These are phyloP conservation scores for Lasiodiplodia gonubiensis DNA, from an alignment of 2,329 filamentous ascomycete genomes.

Conservation along the genomic window DNA sequence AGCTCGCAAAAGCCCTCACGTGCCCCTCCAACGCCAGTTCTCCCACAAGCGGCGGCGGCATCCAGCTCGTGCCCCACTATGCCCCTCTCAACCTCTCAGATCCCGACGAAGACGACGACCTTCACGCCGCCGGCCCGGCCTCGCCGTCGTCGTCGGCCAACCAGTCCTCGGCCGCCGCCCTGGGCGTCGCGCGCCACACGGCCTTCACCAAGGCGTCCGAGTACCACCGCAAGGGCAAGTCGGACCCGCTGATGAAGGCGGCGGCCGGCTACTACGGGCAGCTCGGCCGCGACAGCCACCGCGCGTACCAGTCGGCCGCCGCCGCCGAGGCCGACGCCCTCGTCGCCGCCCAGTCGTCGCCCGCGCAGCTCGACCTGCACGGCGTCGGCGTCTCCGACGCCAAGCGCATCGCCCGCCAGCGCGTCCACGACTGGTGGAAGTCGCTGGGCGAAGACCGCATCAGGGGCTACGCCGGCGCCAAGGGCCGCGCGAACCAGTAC, in stretches of 20 bases:
- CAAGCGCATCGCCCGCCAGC: slow-evolving; percentile 73
- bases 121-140: slow-evolving; percentile 34
- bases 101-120: slow-evolving; percentile 32
- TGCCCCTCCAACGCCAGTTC: slow-evolving; percentile 38
- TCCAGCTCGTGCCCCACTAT: slow-evolving; percentile 57
- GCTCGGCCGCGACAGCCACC: slow-evolving; percentile 68
- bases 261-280: slow-evolving; percentile 79
- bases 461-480: slow-evolving; percentile 48
- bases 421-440: slow-evolving; percentile 77
- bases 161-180: slow-evolving; percentile 44
- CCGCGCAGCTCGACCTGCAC: slow-evolving; percentile 74
- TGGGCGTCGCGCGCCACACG: slow-evolving; percentile 54
- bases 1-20: slow-evolving; percentile 63
- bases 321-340: slow-evolving; percentile 72
- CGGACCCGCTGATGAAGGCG: slow-evolving; percentile 74
- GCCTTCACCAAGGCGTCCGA: slow-evolving; percentile 64
- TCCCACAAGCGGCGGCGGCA: slow-evolving; percentile 48
- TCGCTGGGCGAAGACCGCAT: slow-evolving; percentile 68
- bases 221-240: slow-evolving; percentile 67
- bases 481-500: slow-evolving; percentile 60
- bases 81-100: slow-evolving; percentile 48
- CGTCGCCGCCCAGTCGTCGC: slow-evolving; percentile 70
- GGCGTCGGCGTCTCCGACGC: slow-evolving; percentile 82
- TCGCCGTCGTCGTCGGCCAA: slow-evolving; percentile 31
- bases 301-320: slow-evolving; percentile 62